Evolutionary conservation across 805 yeast genomes (phyloP).

Genomic region (Yarrowia keelungensis): DNA sequence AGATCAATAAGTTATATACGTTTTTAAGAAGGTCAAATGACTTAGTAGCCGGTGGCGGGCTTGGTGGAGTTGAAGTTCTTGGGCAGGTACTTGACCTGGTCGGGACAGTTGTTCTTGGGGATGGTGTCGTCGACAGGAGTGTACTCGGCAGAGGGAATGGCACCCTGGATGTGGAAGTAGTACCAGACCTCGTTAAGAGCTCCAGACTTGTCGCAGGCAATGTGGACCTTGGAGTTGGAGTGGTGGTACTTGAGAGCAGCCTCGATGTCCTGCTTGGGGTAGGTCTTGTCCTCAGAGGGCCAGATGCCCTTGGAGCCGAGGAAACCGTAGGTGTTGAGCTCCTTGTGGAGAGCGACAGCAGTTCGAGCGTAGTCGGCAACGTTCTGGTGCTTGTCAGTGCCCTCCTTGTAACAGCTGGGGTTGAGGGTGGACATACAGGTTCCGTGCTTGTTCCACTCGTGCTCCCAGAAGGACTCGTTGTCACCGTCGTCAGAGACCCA

Average conservation of each 20-base stretch:
- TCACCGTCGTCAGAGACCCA: slow-evolving; percentile 81
- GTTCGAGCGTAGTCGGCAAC: slow-evolving; percentile 75
- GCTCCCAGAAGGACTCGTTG: slow-evolving; percentile 80
- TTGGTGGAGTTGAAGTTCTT: slow-evolving; percentile 51
- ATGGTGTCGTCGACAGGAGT: slow-evolving; percentile 61
- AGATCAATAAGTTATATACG: slow-evolving; percentile 18
- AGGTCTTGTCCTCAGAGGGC: slow-evolving; percentile 68
- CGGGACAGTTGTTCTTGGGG: slow-evolving; percentile 68
- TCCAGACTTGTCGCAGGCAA: slow-evolving; percentile 60
- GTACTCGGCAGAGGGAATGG: slow-evolving; percentile 70
- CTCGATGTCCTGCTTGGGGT: slow-evolving; percentile 55
- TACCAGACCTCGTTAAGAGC: slow-evolving; percentile 78
- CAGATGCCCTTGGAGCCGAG: slow-evolving; percentile 69
- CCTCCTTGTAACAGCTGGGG: slow-evolving; percentile 66
- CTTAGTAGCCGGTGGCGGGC: slow-evolving; percentile 20
- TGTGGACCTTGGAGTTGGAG: slow-evolving; percentile 61
- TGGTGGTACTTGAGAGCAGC: slow-evolving; percentile 50
- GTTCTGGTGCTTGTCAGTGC: slow-evolving; percentile 48
- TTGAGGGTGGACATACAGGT: slow-evolving; percentile 85
- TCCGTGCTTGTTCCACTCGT: slow-evolving; percentile 94
- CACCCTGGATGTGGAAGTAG: slow-evolving; percentile 76
- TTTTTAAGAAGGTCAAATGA: background rate
- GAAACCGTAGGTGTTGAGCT: slow-evolving; percentile 71
- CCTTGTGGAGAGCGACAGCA: slow-evolving; percentile 62
- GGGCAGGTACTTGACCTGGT: slow-evolving; percentile 75